Base-by-base conservation (phyloP, 805 yeast genomes). In the Ascoidea rubescens region DNA sequence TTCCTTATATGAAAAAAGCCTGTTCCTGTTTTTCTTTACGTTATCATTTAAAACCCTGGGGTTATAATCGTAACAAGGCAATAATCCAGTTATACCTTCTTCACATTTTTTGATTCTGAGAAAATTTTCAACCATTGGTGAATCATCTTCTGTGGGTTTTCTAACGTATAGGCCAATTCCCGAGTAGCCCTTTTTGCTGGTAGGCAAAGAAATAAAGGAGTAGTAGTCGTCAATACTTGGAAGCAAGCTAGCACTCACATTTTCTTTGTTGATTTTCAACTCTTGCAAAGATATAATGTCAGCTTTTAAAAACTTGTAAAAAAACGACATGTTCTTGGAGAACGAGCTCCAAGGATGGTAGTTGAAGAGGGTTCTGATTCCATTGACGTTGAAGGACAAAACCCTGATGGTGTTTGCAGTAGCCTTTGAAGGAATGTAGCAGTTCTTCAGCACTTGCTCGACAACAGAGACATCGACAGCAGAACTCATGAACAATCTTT, bases 201-300 rank as follows among this genome's bases (percentile, higher is more conserved):
- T 64, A 0, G 96, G 95, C 10, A 88, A 68, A 0, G 91, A 72
- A 42, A 88, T 76, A 59, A 80, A 91, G 1, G 85, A 72, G 30
- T 73, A 68, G 61, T 74, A 91, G 1, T 80, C 79, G 0, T 72
- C 70, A n/a, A n/a, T n/a, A n/a, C n/a, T n/a, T n/a, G n/a, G n/a
- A n/a, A n/a, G n/a, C 0, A 84, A 66, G 45, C 74, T 67, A 1
- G 79, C 80, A 66, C 79, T 68, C 2, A 82, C 60, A 52, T 75
- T 77, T 32, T 63, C 62, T n/a, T 67, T 61, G 47, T 83, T 78
- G 5, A 85, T 68, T 63, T 91, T 91, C 48, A 91, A 71, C 63
- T 91, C 99, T 62, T 91, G 98, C 16, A 93, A 71, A 4, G 96
- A 75, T n/a, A 90, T 70, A 14, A 91, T 71, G 62, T 93, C 98